Evolutionary conservation across 2,329 filamentous ascomycete genomes (phyloP), one percentile per base, ranked within the genome.

Genomic region (Alternaria hordeiaustralica): DNA sequence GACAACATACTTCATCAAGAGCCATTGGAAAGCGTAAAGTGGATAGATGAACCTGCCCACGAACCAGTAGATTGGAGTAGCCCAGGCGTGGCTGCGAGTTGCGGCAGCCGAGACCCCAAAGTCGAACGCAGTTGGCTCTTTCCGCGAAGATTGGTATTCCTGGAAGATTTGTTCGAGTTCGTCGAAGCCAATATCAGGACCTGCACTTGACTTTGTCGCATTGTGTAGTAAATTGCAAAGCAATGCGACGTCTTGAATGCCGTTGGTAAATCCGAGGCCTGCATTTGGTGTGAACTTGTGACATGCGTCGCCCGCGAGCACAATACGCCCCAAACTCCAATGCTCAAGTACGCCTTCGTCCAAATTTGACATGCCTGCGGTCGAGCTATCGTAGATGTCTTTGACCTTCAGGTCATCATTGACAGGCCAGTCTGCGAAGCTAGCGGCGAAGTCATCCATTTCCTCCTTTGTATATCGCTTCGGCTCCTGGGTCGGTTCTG

Each of bases 211-310:
- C 13, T 26, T 11, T 1, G 18, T n/a, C 12, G 44, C 55, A 11
- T 57, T 44, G 6, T 57, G 44, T 4, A 57, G 28, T 28, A 49
- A 5, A 11, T 57, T 57, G 44, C 55, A 57, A 11, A 57, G 43
- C 15, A 57, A 20, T 5, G 44, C 44, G 23, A 57, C 12, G 28
- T 57, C 55, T 5, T 57, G 55, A 5, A 57, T 57, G 3, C 44
- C 55, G 4, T 57, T 57, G 3, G 55, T 57, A 2, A 49, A 57
- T 1, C 55, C 55, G 0, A 57, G 55, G 2, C 55, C 55, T 6
- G 55, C 55, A 15, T 57, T 57, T 1, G 55, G 55, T 3, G 55
- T 57, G 55, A 57, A 57, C 43, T 57, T 57, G 55, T 57, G 55
- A 15, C 55, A 57, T 21, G 55, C 18, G 30, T 57, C 55, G 10